Evolutionary conservation across 257 asterid genomes (phyloP).

Genomic region (Vinca minor): DNA sequence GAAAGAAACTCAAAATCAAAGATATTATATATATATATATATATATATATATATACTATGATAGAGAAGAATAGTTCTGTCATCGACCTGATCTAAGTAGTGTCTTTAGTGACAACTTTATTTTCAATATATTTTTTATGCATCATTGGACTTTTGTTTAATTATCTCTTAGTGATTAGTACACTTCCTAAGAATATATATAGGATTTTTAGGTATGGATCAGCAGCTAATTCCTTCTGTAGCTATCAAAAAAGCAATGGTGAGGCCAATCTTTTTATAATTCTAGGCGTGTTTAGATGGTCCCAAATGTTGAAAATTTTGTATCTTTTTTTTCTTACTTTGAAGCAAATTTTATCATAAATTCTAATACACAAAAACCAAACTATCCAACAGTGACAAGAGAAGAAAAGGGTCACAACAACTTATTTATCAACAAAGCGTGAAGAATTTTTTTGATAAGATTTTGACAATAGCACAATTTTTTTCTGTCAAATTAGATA

Average conservation of each 20-base stretch:
- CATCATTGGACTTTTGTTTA: no score
- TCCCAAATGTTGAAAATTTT: constrained; percentile 28
- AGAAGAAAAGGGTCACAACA: constrained; percentile 2
- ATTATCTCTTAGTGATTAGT: no score
- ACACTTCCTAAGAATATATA: no score
- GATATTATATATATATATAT: no score
- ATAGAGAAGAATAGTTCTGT: no score
- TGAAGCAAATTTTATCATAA: constrained; percentile 4
- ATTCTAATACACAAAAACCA: neutral
- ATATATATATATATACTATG: no score
- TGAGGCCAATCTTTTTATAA: constrained; percentile 30
- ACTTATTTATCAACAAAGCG: constrained; percentile 21
- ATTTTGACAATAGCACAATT: constrained; percentile 28
- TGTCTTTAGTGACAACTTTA: no score
- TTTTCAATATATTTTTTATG: no score
- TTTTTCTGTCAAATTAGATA: no score
- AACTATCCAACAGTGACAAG: no score
- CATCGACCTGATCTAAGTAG: no score
- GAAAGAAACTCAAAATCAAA: no score
- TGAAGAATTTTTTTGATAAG: constrained; percentile 29
- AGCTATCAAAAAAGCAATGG: constrained; percentile 52
- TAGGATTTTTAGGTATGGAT: neutral
- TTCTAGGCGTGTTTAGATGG: constrained; percentile 26
- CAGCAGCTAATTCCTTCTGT: constrained; percentile 31
- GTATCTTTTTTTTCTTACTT: constrained; percentile 7